A percentile compares a stretch with the other conserved stretches of the same genome.
Evolutionary conservation across 306 rosid genomes (phyloP).

Genomic region (Mimosa pudica): DNA sequence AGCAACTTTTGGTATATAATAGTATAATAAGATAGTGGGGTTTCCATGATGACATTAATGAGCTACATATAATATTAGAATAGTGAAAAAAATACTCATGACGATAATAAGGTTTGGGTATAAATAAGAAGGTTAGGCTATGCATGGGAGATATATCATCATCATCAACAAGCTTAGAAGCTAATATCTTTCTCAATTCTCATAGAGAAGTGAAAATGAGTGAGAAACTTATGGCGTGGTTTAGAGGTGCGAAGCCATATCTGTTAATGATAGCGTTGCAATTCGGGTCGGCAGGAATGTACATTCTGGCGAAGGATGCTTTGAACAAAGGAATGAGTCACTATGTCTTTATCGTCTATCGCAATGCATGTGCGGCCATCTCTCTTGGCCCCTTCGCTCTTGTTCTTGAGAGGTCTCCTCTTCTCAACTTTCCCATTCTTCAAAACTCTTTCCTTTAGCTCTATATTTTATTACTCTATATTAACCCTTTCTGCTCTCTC

Average conservation of each 20-base stretch:
- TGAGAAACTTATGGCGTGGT: constrained; percentile 32
- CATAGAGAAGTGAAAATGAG: not conserved
- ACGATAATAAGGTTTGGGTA: not conserved
- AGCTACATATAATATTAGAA: not conserved
- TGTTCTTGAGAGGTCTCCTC: constrained; percentile 39
- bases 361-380: constrained; percentile 43
- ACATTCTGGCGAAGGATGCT: constrained; percentile 50
- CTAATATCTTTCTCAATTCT: too few relatives aligned
- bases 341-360: constrained; percentile 50
- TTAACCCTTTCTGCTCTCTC: not conserved
- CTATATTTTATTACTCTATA: not conserved
- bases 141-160: not conserved
- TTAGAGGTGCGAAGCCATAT: constrained; percentile 57
- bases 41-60: not conserved
- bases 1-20: not conserved
- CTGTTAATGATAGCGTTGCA: constrained; percentile 64
- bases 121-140: not conserved
- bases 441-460: too few relatives aligned
- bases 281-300: constrained; percentile 88
- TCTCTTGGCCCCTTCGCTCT: constrained; percentile 49
- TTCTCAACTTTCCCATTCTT: not conserved
- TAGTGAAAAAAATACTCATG: not conserved
- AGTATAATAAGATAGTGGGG: not conserved
- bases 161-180: not conserved
- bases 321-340: constrained; percentile 67